Evolutionary conservation across 2,329 filamentous ascomycete species (phyloP), one percentile per base, ranked within the genome.

Genomic region (Xylariales sp.): DNA sequence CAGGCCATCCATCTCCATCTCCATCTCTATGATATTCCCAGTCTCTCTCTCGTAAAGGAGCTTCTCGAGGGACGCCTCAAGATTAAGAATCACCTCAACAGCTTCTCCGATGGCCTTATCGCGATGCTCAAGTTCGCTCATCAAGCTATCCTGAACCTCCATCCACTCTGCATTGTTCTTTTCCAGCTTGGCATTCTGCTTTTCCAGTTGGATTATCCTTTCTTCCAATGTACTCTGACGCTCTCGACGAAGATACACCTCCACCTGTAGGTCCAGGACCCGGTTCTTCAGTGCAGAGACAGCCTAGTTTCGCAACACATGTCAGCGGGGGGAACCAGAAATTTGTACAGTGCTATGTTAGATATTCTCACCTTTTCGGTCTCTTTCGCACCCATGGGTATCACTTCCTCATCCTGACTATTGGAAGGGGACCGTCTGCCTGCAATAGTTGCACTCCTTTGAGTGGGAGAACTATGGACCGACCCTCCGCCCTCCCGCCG

Each of bases 261-360:
- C 83, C 21, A 88, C 66, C 57, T 88, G 88, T 29, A 88, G 68
- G 47, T 86, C 83, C 48, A 88, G 88, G 51, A 88, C 88, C 60
- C 86, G 78, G 54, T 88, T 88, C 56, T 83, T 79, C 16, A 88
- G 61, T 2, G 69, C 81, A 5, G 83, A 84, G 37, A 87, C 62
- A 38, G 81, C 76, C 72, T 84, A 8, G 14, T 12, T 17, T 17
- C 25, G 3, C 29, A 32, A 29, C 25, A 49, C 38, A 34, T 38
- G 12, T 29, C 45, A 30, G 40, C 18, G 35, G 36, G 27, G 31
- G 27, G 16, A 21, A 33, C 25, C 19, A 30, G 19, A 20, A 14
- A n/a, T 44, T 25, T 31, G 43, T 25, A 38, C 24, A 33, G n/a
- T 30, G 25, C 19, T 20, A 6, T 11, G 16, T 11, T 38, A 49